Evolutionary conservation across 1,284 basidiomycete species (phyloP).

Genomic region (Cutaneotrichosporon cavernicola): DNA sequence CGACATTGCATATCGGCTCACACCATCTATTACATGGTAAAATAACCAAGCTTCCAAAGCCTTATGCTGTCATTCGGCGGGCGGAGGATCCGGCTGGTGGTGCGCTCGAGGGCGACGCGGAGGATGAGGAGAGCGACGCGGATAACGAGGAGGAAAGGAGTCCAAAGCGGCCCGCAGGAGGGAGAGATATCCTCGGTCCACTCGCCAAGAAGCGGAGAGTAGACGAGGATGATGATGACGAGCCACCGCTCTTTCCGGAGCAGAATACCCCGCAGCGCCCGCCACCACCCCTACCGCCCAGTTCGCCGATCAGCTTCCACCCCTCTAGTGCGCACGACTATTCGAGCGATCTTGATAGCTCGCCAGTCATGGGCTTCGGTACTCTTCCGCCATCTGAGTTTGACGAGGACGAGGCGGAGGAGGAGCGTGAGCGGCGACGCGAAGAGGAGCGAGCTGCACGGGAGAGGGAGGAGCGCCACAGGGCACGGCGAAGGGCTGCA

Average conservation of each 20-base stretch:
- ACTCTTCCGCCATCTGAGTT: conserved; percentile 4
- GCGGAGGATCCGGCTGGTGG: conserved; percentile 17
- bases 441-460: conserved; percentile 20
- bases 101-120: conserved; percentile 24
- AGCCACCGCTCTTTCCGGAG: conserved; percentile 33
- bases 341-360: conserved; percentile 38
- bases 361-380: conserved; percentile 22
- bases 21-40: conserved; percentile 88
- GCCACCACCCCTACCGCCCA: neutral
- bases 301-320: conserved; percentile 24
- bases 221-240: conserved; percentile 35
- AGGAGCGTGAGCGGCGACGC: conserved; percentile 4
- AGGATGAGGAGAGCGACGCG: conserved; percentile 26
- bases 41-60: conserved; percentile 70
- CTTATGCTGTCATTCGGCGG: conserved; percentile 63
- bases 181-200: neutral
- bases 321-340: conserved; percentile 35
- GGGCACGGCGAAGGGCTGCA: conserved; percentile 11
- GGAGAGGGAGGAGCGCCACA: conserved; percentile 9
- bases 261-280: conserved; percentile 16
- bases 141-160: conserved; percentile 28
- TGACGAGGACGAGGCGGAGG: conserved; percentile 22
- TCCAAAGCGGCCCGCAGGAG: conserved; percentile 7
- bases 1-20: conserved; percentile 71
- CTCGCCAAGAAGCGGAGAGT: conserved; percentile 1